phyloP scores from a whole-genome alignment of 495 filamentous ascomycete genomes.

The Penicillium antarcticum region DNA sequence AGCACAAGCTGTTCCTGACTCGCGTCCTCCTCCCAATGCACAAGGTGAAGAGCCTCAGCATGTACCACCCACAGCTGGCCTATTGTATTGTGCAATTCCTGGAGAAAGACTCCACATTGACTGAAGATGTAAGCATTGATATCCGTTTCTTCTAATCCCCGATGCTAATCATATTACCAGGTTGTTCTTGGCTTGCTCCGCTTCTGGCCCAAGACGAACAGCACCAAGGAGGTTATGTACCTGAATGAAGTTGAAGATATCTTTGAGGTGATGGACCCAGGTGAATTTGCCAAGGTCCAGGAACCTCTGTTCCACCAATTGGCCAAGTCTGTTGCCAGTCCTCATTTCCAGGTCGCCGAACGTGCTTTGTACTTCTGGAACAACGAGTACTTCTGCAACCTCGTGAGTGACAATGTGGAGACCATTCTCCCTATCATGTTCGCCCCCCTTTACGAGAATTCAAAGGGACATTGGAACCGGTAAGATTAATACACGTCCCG shows the following conservation, averaged over 20 bases:
- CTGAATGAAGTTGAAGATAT: constrained; percentile 99
- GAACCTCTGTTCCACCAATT: constrained; percentile 96
- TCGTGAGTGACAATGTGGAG: constrained; percentile 98
- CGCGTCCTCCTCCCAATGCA: constrained; percentile 89
- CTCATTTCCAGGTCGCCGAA: constrained; percentile 98
- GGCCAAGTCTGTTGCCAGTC: constrained; percentile 95
- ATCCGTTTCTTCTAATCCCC: background rate
- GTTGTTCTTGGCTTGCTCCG: constrained; percentile 92
- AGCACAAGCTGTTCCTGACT: constrained; percentile 97
- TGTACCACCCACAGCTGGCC: constrained; percentile 98
- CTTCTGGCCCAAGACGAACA: constrained; percentile 99
- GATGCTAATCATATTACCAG: constrained; percentile 35
- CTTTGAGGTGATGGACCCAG: constrained; percentile 99
- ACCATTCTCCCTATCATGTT: constrained; percentile 99
- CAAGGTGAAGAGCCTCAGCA: constrained; percentile 98
- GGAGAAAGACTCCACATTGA: constrained; percentile 95
- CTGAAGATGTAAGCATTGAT: constrained; percentile 74
- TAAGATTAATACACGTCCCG: constrained; percentile 35
- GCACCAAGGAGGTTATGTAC: constrained; percentile 99
- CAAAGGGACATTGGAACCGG: constrained; percentile 99
- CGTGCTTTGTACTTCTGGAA: constrained; percentile 99
- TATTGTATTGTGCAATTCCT: constrained; percentile 99
- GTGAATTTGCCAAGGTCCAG: constrained; percentile 97
- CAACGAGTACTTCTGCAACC: constrained; percentile 99
- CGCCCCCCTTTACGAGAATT: constrained; percentile 96